Percentiles rank a stretch among this genome's conserved stretches.
phyloP scores from a whole-genome alignment of 805 yeast genomes.

The Cyberlindnera suaveolens region DNA sequence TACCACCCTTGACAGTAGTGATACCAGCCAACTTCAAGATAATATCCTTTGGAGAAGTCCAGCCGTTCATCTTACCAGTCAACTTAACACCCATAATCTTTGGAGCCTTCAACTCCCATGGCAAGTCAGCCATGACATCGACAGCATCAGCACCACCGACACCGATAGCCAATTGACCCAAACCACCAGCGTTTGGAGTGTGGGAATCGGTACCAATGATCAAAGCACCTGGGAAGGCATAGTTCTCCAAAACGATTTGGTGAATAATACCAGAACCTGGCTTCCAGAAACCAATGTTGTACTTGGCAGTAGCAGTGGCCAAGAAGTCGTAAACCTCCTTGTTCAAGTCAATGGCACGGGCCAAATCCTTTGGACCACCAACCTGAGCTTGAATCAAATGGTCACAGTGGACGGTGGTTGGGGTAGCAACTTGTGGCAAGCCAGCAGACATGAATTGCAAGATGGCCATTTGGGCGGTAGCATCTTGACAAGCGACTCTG shows the following conservation, averaged over 20 bases:
- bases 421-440: slow-evolving; percentile 84
- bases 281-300: slow-evolving; percentile 97
- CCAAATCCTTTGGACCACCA: slow-evolving; percentile 83
- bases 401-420: slow-evolving; percentile 96
- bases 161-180: slow-evolving; percentile 97
- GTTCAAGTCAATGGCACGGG: slow-evolving; percentile 81
- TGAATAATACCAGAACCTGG: slow-evolving; percentile 99
- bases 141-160: slow-evolving; percentile 99
- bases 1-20: slow-evolving; percentile 96
- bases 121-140: slow-evolving; percentile 87
- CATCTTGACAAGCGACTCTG: slow-evolving; percentile 98
- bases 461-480: slow-evolving; percentile 97
- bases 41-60: slow-evolving; percentile 97
- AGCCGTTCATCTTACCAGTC: slow-evolving; percentile 86
- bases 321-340: slow-evolving; percentile 93
- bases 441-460: slow-evolving; percentile 96
- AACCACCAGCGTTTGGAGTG: slow-evolving; percentile 98
- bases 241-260: slow-evolving; percentile 93
- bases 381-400: slow-evolving; percentile 94
- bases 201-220: slow-evolving; percentile 98
- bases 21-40: slow-evolving; percentile 90
- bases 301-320: slow-evolving; percentile 85
- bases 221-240: slow-evolving; percentile 95
- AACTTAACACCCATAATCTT: slow-evolving; percentile 91
- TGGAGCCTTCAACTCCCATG: slow-evolving; percentile 99